Evolutionary conservation across 352 stramenopile genomes (phyloP), one percentile per base, ranked within the genome.

Genomic region (Globisporangium lucens): DNA sequence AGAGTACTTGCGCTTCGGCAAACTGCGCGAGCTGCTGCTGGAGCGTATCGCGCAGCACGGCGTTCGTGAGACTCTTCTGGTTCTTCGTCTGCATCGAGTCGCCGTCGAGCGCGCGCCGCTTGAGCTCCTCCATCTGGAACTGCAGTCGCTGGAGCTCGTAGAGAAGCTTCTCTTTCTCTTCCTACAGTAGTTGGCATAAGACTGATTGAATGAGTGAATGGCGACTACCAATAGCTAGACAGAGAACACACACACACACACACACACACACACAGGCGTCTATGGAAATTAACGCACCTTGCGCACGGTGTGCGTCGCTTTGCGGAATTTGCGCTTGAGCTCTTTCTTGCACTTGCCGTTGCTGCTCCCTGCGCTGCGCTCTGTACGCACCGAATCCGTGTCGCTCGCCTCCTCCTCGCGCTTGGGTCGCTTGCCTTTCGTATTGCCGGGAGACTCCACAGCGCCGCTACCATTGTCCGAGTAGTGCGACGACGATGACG

Each of bases 121-220:
- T 79, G 29, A 85, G 60, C 51, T 70, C 61, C 64, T 77, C 66
- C 12, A 87, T 67, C 17, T 74, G 41, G 35, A 71, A 66, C 65
- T 84, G 68, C 36, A 85, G 57, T 33, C 56, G 46, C 67, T 73
- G 17, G 5, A 82, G 60, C 41, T 87, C 65, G 15, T 55, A 20
- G 15, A 77, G 55, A 0, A 87, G 59, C 38, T 27, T 61, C 52
- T 73, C 52, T 36, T 75, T 83, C 62, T 87, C 73, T 60, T 87
- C 79, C 69, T 76, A 51, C 56, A 47, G 3, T 36, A 36, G 33
- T 24, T 41, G 35, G 35, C 10, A 41, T 24, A 24, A 24, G 24
- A 24, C 0, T 24, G 24, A 24, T 24, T 24, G 24, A 24, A 24
- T 24, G 24, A 24, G 24, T 24, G 24, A 24, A 24, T 24, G 24